Evolutionary conservation across 169 alveolate genomes (phyloP).

Genomic region (Eimeria sp.): DNA sequence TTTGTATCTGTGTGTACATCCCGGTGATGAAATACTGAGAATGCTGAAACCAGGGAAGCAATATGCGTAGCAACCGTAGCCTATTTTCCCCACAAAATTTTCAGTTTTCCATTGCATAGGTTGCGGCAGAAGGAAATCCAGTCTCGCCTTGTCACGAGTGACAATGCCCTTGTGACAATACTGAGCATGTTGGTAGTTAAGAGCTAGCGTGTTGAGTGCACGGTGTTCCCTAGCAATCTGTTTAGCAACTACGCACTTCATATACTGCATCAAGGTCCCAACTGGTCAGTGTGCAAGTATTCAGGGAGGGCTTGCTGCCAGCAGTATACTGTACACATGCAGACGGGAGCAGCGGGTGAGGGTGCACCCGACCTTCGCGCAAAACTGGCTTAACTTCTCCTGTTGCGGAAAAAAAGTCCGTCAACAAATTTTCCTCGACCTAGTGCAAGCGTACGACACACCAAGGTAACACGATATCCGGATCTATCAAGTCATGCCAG

Average conservation of each 20-base stretch:
- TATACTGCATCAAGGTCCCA: background rate
- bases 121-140: background rate
- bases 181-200: background rate
- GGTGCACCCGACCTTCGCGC: background rate
- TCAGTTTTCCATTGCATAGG: background rate
- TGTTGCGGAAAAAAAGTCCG: slow-evolving; percentile 12
- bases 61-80: background rate
- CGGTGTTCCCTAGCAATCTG: background rate
- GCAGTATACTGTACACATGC: background rate
- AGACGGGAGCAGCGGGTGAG: background rate
- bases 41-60: background rate
- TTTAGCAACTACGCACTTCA: background rate
- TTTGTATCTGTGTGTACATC: background rate
- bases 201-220: background rate
- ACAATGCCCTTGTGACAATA: background rate
- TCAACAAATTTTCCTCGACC: slow-evolving; percentile 48
- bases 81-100: background rate
- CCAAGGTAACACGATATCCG: background rate
- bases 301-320: background rate
- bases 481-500: background rate
- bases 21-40: too few relatives aligned
- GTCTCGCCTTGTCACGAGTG: background rate
- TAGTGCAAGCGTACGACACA: background rate
- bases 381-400: background rate
- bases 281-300: background rate